These are phyloP conservation scores for Beauveria brongniartii DNA, from an alignment of 2,329 filamentous ascomycete genomes.

Conservation along the genomic window DNA sequence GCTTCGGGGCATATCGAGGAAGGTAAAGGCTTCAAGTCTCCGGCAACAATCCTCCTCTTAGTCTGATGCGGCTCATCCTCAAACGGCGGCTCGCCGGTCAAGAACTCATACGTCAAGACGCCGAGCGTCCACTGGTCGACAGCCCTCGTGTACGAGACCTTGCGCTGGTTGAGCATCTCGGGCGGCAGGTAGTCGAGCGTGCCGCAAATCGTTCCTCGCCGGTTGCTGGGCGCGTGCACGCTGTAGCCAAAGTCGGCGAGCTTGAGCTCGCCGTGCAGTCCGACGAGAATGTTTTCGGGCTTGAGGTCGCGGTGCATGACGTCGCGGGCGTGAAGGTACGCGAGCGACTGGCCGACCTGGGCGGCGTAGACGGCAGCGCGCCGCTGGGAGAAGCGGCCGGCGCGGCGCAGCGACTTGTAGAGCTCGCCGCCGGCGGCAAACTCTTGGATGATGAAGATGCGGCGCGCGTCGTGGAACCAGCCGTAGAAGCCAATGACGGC, in stretches of 20 bases:
- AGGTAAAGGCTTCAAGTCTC: slow-evolving; percentile 17
- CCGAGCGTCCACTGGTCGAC: slow-evolving; percentile 20
- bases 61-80: slow-evolving; percentile 17
- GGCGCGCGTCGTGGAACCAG: slow-evolving; percentile 82
- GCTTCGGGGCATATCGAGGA: slow-evolving; percentile 15
- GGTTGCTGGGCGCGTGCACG: slow-evolving; percentile 19
- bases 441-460: slow-evolving; percentile 79
- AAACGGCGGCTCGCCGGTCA: slow-evolving; percentile 18
- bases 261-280: slow-evolving; percentile 21
- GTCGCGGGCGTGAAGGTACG: slow-evolving; percentile 83
- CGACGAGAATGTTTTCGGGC: slow-evolving; percentile 28
- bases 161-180: slow-evolving; percentile 17
- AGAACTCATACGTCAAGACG: slow-evolving; percentile 20
- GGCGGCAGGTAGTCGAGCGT: slow-evolving; percentile 23
- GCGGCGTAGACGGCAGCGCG: slow-evolving; percentile 81
- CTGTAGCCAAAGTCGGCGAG: slow-evolving; percentile 23
- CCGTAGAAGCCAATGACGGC: slow-evolving; percentile 77
- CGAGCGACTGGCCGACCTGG: slow-evolving; percentile 77
- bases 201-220: slow-evolving; percentile 19
- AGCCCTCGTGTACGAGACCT: slow-evolving; percentile 12
- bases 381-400: slow-evolving; percentile 73
- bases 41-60: slow-evolving; percentile 14
- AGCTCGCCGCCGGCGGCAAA: slow-evolving; percentile 79
- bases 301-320: slow-evolving; percentile 86
- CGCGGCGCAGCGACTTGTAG: slow-evolving; percentile 76